Conservation (phyloP, 164 flowering plant species). For the Nymphaea colorata region DNA sequence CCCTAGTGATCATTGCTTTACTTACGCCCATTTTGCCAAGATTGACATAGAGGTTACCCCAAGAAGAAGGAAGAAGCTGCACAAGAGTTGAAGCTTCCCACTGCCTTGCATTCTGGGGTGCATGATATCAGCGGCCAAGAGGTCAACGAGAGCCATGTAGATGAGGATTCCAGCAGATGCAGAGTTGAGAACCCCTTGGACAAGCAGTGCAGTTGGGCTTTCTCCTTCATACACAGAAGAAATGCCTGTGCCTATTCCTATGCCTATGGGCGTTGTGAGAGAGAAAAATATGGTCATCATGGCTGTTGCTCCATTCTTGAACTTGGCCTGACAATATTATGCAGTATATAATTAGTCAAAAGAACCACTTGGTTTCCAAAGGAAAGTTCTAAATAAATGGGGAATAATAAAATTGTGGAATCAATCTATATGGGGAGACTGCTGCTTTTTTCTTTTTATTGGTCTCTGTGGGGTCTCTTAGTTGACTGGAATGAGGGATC, state of each 20-base stretch:
- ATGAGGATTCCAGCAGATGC: slow-evolving; percentile 21
- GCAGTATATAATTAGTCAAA: not conserved
- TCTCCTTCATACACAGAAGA: slow-evolving; percentile 9
- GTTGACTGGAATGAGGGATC: not conserved
- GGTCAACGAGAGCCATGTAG: slow-evolving; percentile 24
- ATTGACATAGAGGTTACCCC: slow-evolving; percentile 19
- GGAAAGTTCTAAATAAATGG: not conserved
- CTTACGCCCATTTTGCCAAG: slow-evolving; percentile 20
- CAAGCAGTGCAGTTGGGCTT: slow-evolving; percentile 11
- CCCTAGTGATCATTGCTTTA: no score
- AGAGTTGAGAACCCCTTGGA: slow-evolving; percentile 15
- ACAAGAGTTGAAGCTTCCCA: slow-evolving; percentile 13
- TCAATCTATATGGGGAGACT: no score
- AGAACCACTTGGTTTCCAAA: not conserved
- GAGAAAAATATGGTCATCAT: slow-evolving; percentile 20
- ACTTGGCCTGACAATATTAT: slow-evolving; percentile 11
- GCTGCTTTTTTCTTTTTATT: no score
- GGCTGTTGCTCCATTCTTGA: slow-evolving; percentile 3
- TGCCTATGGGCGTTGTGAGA: slow-evolving; percentile 20
- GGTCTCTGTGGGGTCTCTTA: not conserved
- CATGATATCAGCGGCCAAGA: slow-evolving; percentile 24
- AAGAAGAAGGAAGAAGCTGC: slow-evolving; percentile 13
- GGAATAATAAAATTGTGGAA: not conserved
- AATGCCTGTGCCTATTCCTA: slow-evolving; percentile 14
- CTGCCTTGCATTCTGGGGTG: slow-evolving; percentile 14